Base-by-base conservation (phyloP, 495 filamentous ascomycete genomes). In the Aspergillus avenaceus region DNA sequence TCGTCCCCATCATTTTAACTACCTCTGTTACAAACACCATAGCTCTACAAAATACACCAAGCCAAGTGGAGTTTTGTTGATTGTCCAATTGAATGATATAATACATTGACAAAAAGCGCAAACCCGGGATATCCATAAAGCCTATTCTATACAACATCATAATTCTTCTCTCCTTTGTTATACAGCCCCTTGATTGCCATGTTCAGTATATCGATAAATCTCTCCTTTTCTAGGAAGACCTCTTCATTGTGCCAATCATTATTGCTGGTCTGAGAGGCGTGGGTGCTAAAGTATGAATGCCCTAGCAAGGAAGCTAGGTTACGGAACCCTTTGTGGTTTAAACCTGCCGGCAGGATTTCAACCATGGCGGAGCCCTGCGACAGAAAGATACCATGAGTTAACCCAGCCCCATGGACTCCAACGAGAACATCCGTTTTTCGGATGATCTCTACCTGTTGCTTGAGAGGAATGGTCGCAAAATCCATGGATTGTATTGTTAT, bases 361-460 rank as follows among this genome's bases (percentile, higher is more conserved):
- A 74, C 67, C 28, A 64, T 65, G 1, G 59, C 50, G 5, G 61
- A 63, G 6, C 49, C 40, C 9, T 47, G 59, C n/a, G 52, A 59
- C 23, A 75, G 38, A 50, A 72, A 73, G 8, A 72, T 59, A 14
- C 61, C 58, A 55, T 70, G 64, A 8, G 69, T 66, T 27, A 74
- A 57, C 16, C 66, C 71, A 8, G 69, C 69, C 27, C 71, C 71
- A 52, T 71, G 67, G 36, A 69, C 59, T 8, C 68, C 69, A 19
- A 69, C 64, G 3, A 74, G 60, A 18, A 72, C 55, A 53, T 71
- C 68, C 14, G 67, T 65, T 19, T 49, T 46, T 29, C 47, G 62
- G 14, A 65, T 49, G 26, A 66, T 55, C 29, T 56, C 42, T 26
- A 71, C 27, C 58, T 75, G 70, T 31, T 67, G 59, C 38, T 53